phyloP scores from a whole-genome alignment of 2,329 filamentous ascomycete genomes.

The Claviceps sorghi region DNA sequence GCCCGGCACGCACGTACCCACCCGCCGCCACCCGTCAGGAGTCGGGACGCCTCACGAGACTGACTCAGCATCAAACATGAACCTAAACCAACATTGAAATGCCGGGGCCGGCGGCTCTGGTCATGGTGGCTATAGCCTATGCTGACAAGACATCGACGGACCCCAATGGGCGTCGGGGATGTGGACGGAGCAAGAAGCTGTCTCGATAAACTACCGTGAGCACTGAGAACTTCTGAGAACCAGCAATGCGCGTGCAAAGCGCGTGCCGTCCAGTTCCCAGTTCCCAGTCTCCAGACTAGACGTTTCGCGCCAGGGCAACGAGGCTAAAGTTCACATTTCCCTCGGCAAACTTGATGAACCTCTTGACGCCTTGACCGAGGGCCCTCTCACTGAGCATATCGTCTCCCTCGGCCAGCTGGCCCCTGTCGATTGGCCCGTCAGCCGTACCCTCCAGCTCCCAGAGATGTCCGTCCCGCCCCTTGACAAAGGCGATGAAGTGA shows the following conservation, averaged over 20 bases:
- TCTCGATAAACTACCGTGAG: neutral
- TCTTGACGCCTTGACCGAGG: conserved; percentile 42
- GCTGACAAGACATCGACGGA: too few species aligned
- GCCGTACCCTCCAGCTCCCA: conserved; percentile 71
- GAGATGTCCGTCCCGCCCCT: conserved; percentile 44
- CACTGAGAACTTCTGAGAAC: neutral
- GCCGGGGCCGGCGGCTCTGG: too few species aligned
- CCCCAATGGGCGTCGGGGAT: too few species aligned
- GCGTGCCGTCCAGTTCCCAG: neutral
- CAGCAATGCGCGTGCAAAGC: neutral
- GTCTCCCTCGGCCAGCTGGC: conserved; percentile 36
- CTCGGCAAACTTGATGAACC: conserved; percentile 24
- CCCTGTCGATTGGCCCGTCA: conserved; percentile 59
- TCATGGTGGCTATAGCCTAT: too few species aligned
- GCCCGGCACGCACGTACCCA: too few species aligned
- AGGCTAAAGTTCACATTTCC: conserved; percentile 26
- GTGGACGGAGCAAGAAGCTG: neutral
- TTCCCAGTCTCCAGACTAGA: neutral
- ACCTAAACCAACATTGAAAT: too few species aligned
- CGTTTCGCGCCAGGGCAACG: conserved; percentile 19
- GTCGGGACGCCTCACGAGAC: too few species aligned
- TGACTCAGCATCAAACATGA: too few species aligned
- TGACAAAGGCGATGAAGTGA: conserved; percentile 74
- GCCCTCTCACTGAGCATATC: conserved; percentile 54
- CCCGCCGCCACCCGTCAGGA: too few species aligned